These are phyloP conservation scores for Saturnispora sekii DNA, from an alignment of 805 yeast species.

Conservation along the genomic window DNA sequence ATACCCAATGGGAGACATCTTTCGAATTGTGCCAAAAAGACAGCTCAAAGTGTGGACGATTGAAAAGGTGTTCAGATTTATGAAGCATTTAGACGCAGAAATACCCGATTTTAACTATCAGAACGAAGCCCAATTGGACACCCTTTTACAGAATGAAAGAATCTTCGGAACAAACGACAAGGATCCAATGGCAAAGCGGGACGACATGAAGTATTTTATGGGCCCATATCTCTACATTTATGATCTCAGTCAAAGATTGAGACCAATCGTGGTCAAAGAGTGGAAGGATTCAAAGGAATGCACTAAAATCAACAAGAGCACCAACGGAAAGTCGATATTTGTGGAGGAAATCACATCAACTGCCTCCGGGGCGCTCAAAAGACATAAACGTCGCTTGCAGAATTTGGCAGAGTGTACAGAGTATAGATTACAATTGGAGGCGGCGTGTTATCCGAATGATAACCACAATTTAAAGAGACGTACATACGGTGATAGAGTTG, in stretches of 20 bases:
- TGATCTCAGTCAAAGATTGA: constrained; percentile 65
- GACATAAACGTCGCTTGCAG: constrained; percentile 24
- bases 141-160: constrained; percentile 74
- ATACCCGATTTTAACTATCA: constrained; percentile 16
- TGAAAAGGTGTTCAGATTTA: constrained; percentile 75
- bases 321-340: constrained; percentile 78
- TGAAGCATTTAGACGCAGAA: constrained; percentile 49
- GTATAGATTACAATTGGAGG: constrained; percentile 24
- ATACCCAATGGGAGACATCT: constrained; percentile 50
- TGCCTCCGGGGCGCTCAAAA: constrained; percentile 11
- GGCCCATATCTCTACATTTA: constrained; percentile 68
- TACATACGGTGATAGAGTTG: constrained; percentile 19
- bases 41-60: constrained; percentile 80
- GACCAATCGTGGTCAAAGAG: constrained; percentile 78
- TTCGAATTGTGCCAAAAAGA: constrained; percentile 48
- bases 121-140: constrained; percentile 32
- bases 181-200: constrained; percentile 77
- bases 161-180: constrained; percentile 80
- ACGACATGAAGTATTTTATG: constrained; percentile 74
- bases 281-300: constrained; percentile 45
- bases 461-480: constrained; percentile 2
- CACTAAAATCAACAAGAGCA: constrained; percentile 53
- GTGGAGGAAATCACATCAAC: constrained; percentile 41
- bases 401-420: constrained; percentile 26
- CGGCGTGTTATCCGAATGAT: constrained; percentile 16